Conservation (phyloP, 495 filamentous ascomycete species). For the Lophiotrema nucula region DNA sequence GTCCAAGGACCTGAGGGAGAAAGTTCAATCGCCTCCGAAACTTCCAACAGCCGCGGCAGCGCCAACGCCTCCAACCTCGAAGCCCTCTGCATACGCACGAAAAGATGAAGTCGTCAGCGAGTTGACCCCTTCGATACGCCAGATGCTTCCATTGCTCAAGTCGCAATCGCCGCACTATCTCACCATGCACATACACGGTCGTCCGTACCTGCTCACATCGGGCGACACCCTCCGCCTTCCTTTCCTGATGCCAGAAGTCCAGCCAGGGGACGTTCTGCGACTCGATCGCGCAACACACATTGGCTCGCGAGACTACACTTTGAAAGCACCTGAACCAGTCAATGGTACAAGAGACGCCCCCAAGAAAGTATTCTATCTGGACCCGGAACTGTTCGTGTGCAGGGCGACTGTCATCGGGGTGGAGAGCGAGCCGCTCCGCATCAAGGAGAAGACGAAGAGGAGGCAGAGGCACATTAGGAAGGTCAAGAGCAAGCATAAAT, state of each 20-base stretch:
- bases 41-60: constrained; percentile 31
- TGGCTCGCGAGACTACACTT: constrained; percentile 85
- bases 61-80: constrained; percentile 32
- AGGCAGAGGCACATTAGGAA: constrained; percentile 71
- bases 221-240: constrained; percentile 89
- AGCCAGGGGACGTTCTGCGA: constrained; percentile 78
- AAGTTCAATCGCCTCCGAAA: not conserved
- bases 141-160: constrained; percentile 72
- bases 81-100: constrained; percentile 27
- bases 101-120: constrained; percentile 43
- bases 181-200: constrained; percentile 78
- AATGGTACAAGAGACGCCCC: constrained; percentile 48
- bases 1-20: constrained; percentile 10
- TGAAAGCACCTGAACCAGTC: constrained; percentile 56
- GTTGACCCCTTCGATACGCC: constrained; percentile 57
- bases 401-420: constrained; percentile 80
- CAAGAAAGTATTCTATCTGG: constrained; percentile 53
- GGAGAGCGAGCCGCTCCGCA: constrained; percentile 81
- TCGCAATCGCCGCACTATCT: constrained; percentile 83
- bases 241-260: constrained; percentile 85
- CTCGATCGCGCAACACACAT: constrained; percentile 77
- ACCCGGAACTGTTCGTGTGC: constrained; percentile 80
- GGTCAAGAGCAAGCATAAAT: constrained; percentile 80
- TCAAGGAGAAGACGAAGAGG: constrained; percentile 91
- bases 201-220: constrained; percentile 83